Conservation (phyloP, 2,329 filamentous ascomycete species). For the Aspergillus fructus region DNA sequence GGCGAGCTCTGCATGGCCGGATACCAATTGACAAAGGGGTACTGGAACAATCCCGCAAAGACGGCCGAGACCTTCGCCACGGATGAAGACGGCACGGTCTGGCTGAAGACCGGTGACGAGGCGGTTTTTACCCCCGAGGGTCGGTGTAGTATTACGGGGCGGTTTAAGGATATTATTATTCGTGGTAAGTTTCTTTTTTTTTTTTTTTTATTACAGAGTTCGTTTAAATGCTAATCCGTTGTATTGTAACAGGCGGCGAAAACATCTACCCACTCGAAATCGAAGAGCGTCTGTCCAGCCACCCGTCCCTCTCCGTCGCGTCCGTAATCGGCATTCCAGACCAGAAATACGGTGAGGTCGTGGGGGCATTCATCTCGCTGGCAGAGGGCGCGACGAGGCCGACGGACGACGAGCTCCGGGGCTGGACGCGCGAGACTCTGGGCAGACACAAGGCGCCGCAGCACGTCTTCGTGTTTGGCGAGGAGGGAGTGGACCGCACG, state of each 20-base stretch:
- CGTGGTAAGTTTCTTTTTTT: conserved; percentile 47
- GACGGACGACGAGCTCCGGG: conserved; percentile 55
- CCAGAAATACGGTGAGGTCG: conserved; percentile 71
- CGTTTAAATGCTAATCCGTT: background rate
- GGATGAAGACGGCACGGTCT: conserved; percentile 58
- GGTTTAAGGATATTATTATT: conserved; percentile 80
- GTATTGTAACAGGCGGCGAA: conserved; percentile 56
- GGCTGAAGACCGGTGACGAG: conserved; percentile 66
- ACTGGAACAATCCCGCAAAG: conserved; percentile 69
- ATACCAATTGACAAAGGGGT: conserved; percentile 66
- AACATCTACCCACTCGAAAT: conserved; percentile 75
- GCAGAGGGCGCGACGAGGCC: conserved; percentile 37
- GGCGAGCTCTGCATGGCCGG: conserved; percentile 78
- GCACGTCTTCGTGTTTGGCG: conserved; percentile 74
- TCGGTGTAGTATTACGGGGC: conserved; percentile 70
- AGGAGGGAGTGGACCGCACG: conserved; percentile 51
- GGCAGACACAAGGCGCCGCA: conserved; percentile 68
- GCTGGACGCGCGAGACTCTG: conserved; percentile 62
- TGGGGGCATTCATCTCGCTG: conserved; percentile 59
- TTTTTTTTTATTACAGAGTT: background rate
- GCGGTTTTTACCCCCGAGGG: conserved; percentile 56
- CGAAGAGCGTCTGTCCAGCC: conserved; percentile 68
- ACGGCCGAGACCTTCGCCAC: conserved; percentile 70
- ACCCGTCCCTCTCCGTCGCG: conserved; percentile 62
- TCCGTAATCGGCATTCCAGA: conserved; percentile 70